Evolutionary conservation across 148 eudicot genomes (phyloP).

Genomic region (Camellia sinensis): DNA sequence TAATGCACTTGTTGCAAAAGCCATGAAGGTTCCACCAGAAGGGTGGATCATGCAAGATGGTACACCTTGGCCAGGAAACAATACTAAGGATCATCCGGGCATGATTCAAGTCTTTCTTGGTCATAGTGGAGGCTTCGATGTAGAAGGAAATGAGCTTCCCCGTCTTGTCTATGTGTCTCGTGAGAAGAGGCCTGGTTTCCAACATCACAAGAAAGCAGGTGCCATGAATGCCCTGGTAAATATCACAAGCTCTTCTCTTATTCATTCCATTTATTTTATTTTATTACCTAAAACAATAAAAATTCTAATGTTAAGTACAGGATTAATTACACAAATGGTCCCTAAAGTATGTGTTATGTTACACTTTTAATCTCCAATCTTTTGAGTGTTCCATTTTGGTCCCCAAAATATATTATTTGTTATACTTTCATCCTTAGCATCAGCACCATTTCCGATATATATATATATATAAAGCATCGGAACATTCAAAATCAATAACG

Average conservation of each 20-base stretch:
- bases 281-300: neutral
- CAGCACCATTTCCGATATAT: too few species aligned
- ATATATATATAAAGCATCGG: too few species aligned
- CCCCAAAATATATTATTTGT: too few species aligned
- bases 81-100: constrained; percentile 96
- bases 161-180: constrained; percentile 96
- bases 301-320: neutral
- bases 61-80: constrained; percentile 99
- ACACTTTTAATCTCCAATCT: too few species aligned
- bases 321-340: too few species aligned
- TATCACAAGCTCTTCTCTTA: constrained; percentile 1
- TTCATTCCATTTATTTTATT: neutral
- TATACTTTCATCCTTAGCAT: too few species aligned
- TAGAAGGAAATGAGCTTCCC: constrained; percentile 95
- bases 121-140: constrained; percentile 91
- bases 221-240: constrained; percentile 99
- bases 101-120: constrained; percentile 99
- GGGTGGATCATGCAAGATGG: constrained; percentile 99
- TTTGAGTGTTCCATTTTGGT: too few species aligned
- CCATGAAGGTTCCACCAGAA: constrained; percentile 78
- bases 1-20: constrained; percentile 91
- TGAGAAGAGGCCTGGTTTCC: constrained; percentile 98
- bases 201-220: constrained; percentile 99
- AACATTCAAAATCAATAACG: too few species aligned
- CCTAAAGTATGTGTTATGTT: too few species aligned